Percentiles rank a stretch among this genome's conserved stretches.
Conservation (phyloP, 2,329 filamentous ascomycete species). For the Myriosclerotinia curreyana region DNA sequence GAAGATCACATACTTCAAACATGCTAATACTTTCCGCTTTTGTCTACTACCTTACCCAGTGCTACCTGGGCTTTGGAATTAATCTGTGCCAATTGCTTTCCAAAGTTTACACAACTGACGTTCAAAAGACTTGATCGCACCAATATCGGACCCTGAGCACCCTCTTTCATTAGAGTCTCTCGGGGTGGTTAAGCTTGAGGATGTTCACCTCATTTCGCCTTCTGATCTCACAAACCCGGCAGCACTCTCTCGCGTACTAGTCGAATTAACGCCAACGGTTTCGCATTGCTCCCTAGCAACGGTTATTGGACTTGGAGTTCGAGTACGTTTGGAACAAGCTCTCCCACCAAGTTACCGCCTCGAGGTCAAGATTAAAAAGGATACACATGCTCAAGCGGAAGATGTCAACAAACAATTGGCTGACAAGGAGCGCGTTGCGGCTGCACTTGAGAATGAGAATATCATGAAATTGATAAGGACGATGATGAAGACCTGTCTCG, state of each 20-base stretch:
- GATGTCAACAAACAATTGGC: constrained; percentile 96
- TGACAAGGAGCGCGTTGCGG: constrained; percentile 95
- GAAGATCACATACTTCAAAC: neutral
- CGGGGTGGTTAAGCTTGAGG: constrained; percentile 91
- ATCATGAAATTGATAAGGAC: constrained; percentile 84
- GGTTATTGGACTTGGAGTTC: constrained; percentile 89
- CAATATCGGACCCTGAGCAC: constrained; percentile 95
- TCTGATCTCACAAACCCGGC: constrained; percentile 51
- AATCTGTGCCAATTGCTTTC: neutral
- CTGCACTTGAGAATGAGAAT: constrained; percentile 89
- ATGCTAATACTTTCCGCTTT: neutral
- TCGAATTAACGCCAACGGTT: constrained; percentile 93
- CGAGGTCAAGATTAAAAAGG: constrained; percentile 91
- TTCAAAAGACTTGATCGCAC: constrained; percentile 78
- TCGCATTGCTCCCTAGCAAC: constrained; percentile 96
- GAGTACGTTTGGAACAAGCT: constrained; percentile 85
- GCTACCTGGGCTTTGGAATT: neutral
- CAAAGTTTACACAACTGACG: constrained; percentile 37
- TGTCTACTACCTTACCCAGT: neutral
- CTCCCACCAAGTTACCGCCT: constrained; percentile 88
- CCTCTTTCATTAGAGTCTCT: constrained; percentile 89
- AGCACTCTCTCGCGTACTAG: constrained; percentile 69
- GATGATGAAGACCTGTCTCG: constrained; percentile 79
- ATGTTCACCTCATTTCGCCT: constrained; percentile 77
- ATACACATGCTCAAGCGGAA: constrained; percentile 90